phyloP scores from a whole-genome alignment of 306 rosid genomes.

The Medicago ruthenica region DNA sequence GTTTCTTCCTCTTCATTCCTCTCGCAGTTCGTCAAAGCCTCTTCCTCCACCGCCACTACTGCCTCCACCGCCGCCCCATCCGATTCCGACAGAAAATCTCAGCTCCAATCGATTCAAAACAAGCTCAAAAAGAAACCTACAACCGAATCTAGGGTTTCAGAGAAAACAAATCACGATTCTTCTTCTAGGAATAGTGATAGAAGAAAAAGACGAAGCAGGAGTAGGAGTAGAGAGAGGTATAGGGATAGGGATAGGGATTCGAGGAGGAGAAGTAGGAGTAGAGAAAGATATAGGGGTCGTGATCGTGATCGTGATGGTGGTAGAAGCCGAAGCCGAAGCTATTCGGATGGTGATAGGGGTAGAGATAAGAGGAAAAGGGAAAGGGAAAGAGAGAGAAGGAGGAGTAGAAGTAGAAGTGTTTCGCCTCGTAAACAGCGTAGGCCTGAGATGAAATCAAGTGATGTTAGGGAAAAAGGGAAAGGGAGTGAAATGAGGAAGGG shows the following conservation, averaged over 20 bases:
- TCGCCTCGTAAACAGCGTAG: slow-evolving; percentile 52
- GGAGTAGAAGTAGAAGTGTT: slow-evolving; percentile 46
- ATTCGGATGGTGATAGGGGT: slow-evolving; percentile 38
- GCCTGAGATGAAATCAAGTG: slow-evolving; percentile 12
- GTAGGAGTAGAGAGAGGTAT: slow-evolving; percentile 60
- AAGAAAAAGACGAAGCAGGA: slow-evolving; percentile 39
- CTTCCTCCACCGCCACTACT: slow-evolving; percentile 51
- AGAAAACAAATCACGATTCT: slow-evolving; percentile 42
- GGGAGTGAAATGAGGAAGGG: slow-evolving; percentile 46
- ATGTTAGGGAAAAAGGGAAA: slow-evolving; percentile 38
- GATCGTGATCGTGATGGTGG: slow-evolving; percentile 38
- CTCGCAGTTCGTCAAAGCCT: slow-evolving; percentile 80
- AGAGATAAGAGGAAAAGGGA: slow-evolving; percentile 23
- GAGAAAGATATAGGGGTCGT: slow-evolving; percentile 53
- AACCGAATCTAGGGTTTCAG: slow-evolving; percentile 68
- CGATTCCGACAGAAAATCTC: slow-evolving; percentile 59
- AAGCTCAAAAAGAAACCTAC: slow-evolving; percentile 70
- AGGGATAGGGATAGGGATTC: slow-evolving; percentile 48
- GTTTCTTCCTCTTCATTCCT: slow-evolving; percentile 72
- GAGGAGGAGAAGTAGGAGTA: slow-evolving; percentile 62
- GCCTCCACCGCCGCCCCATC: slow-evolving; percentile 39
- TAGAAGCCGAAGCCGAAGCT: slow-evolving; percentile 37
- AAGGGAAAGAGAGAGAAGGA: slow-evolving; percentile 41
- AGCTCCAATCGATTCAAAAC: slow-evolving; percentile 68
- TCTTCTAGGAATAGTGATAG: slow-evolving; percentile 38